Percentiles rank a stretch among this genome's conserved stretches.
phyloP scores from a whole-genome alignment of 306 rosid species.

The Rosa persica region DNA sequence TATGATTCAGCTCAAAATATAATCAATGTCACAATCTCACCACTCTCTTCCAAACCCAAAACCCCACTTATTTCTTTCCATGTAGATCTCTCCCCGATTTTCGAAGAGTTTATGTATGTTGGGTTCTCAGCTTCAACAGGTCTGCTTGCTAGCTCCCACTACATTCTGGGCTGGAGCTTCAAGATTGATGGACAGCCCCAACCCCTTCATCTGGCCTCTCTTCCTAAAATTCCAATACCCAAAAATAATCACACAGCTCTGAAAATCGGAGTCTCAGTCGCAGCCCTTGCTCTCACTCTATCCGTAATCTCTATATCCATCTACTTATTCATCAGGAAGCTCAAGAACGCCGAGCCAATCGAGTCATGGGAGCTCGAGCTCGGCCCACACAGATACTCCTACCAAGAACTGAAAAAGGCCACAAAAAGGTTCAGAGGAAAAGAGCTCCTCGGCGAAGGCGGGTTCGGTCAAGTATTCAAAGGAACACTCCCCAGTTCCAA shows the following conservation, averaged over 20 bases:
- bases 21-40: slow-evolving; percentile 58
- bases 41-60: slow-evolving; percentile 52
- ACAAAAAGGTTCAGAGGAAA: slow-evolving; percentile 57
- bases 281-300: slow-evolving; percentile 25
- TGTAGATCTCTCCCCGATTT: slow-evolving; percentile 54
- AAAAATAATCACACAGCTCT: slow-evolving; percentile 52
- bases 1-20: slow-evolving; percentile 50
- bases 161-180: slow-evolving; percentile 84
- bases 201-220: slow-evolving; percentile 52
- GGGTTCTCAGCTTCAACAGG: slow-evolving; percentile 94
- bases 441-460: slow-evolving; percentile 72
- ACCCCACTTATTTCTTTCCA: slow-evolving; percentile 49
- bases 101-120: slow-evolving; percentile 64
- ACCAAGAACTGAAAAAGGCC: too few species aligned
- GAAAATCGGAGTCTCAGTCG: slow-evolving; percentile 36
- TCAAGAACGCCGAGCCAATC: slow-evolving; percentile 61
- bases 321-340: slow-evolving; percentile 48
- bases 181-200: slow-evolving; percentile 58
- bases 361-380: slow-evolving; percentile 71
- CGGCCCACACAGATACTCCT: too few species aligned
- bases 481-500: slow-evolving; percentile 63
- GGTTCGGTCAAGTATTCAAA: slow-evolving; percentile 76
- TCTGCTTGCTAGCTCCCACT: slow-evolving; percentile 88
- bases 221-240: slow-evolving; percentile 61
- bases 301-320: slow-evolving; percentile 30